Evolutionary conservation across 208 protist genomes (phyloP).

Genomic region (Acanthamoeba healyi): DNA sequence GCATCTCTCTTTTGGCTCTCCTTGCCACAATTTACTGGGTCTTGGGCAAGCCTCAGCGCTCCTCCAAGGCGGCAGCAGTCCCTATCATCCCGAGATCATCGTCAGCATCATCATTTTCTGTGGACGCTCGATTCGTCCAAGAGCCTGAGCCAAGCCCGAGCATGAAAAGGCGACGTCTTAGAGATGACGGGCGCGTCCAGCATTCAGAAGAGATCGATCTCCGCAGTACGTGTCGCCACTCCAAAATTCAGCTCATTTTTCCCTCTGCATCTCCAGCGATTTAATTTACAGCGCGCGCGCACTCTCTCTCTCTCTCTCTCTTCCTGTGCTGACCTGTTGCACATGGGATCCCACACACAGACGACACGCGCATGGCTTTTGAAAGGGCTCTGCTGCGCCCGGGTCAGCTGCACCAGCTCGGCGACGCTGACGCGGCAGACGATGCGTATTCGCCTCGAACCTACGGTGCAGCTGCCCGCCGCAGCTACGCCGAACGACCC

Average conservation of each 20-base stretch:
- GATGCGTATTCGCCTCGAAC: not conserved
- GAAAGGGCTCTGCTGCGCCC: not conserved
- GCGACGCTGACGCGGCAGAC: not conserved
- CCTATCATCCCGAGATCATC: not conserved
- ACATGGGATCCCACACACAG: not conserved
- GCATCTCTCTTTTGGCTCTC: not conserved
- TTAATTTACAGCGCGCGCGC: no score
- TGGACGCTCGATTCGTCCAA: not conserved
- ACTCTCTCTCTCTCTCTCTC: not conserved
- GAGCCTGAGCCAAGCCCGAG: not conserved
- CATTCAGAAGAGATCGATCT: conserved; percentile 60
- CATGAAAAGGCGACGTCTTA: not conserved
- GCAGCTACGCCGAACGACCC: not conserved
- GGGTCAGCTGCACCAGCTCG: not conserved
- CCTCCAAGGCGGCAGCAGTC: no score
- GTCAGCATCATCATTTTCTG: not conserved
- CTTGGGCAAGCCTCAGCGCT: not conserved
- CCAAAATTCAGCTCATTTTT: not conserved
- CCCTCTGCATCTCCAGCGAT: not conserved
- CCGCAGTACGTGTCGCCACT: not conserved
- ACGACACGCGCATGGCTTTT: conserved; percentile 10
- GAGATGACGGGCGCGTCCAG: conserved; percentile 22
- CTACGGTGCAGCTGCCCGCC: not conserved
- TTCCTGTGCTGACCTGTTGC: no score
- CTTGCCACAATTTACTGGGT: not conserved